Percentiles rank a stretch among this genome's conserved stretches.
Conservation (phyloP, 805 yeast species). For the Lipomyces kockii region DNA sequence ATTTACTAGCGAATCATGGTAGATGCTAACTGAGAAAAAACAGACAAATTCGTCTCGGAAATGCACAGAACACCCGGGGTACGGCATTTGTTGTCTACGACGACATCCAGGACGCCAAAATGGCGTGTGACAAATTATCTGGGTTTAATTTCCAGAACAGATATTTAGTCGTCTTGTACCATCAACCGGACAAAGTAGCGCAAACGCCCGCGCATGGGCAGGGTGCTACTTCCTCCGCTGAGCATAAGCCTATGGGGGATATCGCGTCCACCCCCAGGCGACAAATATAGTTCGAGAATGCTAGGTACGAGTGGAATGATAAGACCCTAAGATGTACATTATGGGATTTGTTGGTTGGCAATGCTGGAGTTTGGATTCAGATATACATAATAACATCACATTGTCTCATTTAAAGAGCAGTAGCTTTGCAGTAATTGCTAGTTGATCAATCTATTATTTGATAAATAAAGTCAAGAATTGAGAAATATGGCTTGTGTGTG, state of each 20-base stretch:
- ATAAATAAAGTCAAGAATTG: too few species aligned
- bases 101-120: slow-evolving; percentile 53
- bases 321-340: background rate
- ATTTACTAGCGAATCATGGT: background rate
- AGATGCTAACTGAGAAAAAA: background rate
- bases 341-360: background rate
- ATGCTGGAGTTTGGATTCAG: background rate
- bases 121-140: slow-evolving; percentile 59
- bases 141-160: slow-evolving; percentile 66
- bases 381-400: background rate
- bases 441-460: too few species aligned
- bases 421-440: too few species aligned
- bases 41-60: slow-evolving; percentile 56
- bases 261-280: slow-evolving; percentile 5
- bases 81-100: slow-evolving; percentile 62
- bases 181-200: slow-evolving; percentile 50
- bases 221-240: background rate
- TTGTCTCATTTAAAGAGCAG: background rate
- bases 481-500: too few species aligned
- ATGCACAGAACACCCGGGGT: slow-evolving; percentile 51
- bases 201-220: background rate
- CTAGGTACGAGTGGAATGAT: background rate
- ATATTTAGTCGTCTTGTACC: slow-evolving; percentile 58
- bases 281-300: background rate
- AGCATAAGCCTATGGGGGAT: slow-evolving; percentile 3